Conservation (phyloP, 371 early-diverging fungal species). For the Syncephalastrum racemosum region DNA sequence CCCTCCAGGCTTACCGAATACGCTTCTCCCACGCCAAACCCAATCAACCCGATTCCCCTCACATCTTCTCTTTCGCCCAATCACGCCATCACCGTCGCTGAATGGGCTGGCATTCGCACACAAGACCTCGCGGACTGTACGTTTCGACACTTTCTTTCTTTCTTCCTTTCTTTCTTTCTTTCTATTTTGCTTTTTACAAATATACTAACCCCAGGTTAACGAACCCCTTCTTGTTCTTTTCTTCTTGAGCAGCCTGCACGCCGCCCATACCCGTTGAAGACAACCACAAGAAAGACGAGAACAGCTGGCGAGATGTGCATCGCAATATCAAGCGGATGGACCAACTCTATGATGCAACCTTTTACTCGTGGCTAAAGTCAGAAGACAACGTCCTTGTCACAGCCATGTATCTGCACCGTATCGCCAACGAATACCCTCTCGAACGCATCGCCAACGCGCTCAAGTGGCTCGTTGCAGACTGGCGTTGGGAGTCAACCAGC, state of each 20-base stretch:
- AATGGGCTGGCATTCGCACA: constrained; percentile 12
- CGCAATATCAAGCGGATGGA: constrained; percentile 72
- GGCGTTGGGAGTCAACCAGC: constrained; percentile 69
- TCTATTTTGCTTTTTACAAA: too few species aligned
- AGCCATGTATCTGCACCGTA: constrained; percentile 68
- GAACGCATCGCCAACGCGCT: constrained; percentile 70
- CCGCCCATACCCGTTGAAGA: too few species aligned
- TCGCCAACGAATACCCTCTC: constrained; percentile 71
- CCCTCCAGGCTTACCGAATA: too few species aligned
- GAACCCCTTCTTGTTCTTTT: too few species aligned
- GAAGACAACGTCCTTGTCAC: constrained; percentile 76
- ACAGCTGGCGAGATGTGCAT: constrained; percentile 66
- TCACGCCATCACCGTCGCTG: constrained; percentile 10
- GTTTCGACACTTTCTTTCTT: background rate
- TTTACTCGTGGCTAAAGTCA: constrained; percentile 71
- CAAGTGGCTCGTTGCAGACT: constrained; percentile 69
- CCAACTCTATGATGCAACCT: constrained; percentile 70
- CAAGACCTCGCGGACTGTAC: background rate
- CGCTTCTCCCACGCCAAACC: too few species aligned
- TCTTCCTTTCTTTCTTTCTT: too few species aligned
- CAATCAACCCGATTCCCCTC: too few species aligned
- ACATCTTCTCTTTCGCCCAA: background rate
- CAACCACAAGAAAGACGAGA: too few species aligned
- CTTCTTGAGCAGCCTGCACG: too few species aligned
- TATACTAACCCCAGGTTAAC: too few species aligned